Evolutionary conservation across 352 stramenopile genomes (phyloP), one percentile per base, ranked within the genome.

Genomic region (Phytophthora citrophthora): DNA sequence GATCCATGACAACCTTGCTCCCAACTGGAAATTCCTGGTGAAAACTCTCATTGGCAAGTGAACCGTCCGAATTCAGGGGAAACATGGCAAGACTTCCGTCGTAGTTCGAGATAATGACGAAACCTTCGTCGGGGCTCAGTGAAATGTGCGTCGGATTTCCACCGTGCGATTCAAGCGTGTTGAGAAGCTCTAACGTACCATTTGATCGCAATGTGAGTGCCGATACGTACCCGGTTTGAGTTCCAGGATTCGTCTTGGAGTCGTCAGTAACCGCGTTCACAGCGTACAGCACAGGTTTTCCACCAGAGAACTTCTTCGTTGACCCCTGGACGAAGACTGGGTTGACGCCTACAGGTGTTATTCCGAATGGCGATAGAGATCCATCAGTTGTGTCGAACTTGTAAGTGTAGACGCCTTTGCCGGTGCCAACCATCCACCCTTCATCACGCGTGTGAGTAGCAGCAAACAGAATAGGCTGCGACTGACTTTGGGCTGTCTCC

Each of bases 391-490:
- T 72, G 51, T 81, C 56, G 32, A 90, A 68, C 48, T 70, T 53
- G 61, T 83, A 85, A 11, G 69, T 65, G 64, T 85, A 75, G 23
- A 90, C 54, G 8, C 78, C 76, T 45, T 85, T 78, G 45, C 74
- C 74, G 3, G 60, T 76, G 40, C 77, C 80, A 49, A 85, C 72
- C 47, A 89, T 72, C 66, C 74, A 81, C 53, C 68, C 70, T 72
- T 87, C 77, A 29, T 87, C 73, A 29, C 74, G 70, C 8, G 77
- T 84, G 64, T 89, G 86, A 16, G 70, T 81, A 26, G 75, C 77
- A 6, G 72, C 77, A 46, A 79, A 85, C 11, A 90, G 53, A n/a
- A 80, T 55, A 57, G 62, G 62, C 27, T 71, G 55, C 15, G 26
- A 20, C 29, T 12, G 29, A 13, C 29, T 8, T 3, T 34, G 29